These are phyloP conservation scores for Mycena latifolia DNA, from an alignment of 768 basidiomycete species.

Conservation along the genomic window DNA sequence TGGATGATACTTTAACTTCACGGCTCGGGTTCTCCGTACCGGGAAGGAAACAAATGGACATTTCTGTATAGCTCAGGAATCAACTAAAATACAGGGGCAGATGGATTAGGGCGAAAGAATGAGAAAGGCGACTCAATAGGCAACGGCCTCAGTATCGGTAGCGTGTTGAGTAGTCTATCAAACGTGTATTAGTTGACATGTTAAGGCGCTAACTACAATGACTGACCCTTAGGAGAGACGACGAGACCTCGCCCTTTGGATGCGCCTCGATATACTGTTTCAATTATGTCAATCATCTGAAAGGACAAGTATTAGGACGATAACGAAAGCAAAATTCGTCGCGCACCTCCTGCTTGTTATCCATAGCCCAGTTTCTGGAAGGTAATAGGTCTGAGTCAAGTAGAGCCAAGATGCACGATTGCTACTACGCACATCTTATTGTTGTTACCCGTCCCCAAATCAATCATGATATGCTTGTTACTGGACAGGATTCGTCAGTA, in stretches of 20 bases:
- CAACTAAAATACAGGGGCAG: background rate
- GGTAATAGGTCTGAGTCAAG: background rate
- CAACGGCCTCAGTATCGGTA: slow-evolving; percentile 72
- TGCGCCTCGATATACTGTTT: slow-evolving; percentile 98
- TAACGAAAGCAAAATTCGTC: background rate
- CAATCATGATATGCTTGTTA: slow-evolving; percentile 99
- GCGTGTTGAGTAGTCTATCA: slow-evolving; percentile 82
- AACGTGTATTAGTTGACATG: slow-evolving; percentile 15
- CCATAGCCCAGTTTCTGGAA: slow-evolving; percentile 96
- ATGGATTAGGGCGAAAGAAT: background rate
- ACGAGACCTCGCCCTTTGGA: slow-evolving; percentile 98
- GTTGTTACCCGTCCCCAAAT: slow-evolving; percentile 99
- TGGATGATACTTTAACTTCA: background rate
- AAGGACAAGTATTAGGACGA: background rate
- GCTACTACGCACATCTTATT: slow-evolving; percentile 97
- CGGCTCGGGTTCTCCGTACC: too few relatives aligned
- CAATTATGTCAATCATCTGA: slow-evolving; percentile 96
- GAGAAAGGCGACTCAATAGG: slow-evolving; percentile 5
- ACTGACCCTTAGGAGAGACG: slow-evolving; percentile 92
- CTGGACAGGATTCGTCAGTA: slow-evolving; percentile 54
- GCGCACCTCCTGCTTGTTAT: slow-evolving; percentile 95
- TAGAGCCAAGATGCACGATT: background rate
- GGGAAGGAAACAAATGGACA: too few relatives aligned
- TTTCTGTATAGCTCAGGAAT: background rate
- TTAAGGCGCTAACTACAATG: background rate